Percentiles rank a stretch among this genome's conserved stretches.
phyloP scores from a whole-genome alignment of 768 basidiomycete genomes.

The Suillus plorans region DNA sequence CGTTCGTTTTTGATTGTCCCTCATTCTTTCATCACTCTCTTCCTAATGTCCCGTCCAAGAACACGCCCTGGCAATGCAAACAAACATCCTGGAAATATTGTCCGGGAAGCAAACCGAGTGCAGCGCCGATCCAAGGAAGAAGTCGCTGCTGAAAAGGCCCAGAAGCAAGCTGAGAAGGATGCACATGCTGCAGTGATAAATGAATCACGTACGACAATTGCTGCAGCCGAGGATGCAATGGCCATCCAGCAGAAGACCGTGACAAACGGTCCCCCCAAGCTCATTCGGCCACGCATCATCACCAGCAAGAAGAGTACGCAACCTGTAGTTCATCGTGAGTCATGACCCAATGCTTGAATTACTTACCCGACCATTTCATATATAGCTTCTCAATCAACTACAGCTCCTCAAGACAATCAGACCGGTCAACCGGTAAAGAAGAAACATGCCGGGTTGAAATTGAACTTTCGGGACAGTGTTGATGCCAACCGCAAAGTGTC shows the following conservation, averaged over 20 bases:
- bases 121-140: background rate
- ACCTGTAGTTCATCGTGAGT: background rate
- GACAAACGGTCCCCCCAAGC: background rate
- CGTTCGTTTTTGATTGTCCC: too few relatives aligned
- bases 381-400: background rate
- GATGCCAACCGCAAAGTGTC: background rate
- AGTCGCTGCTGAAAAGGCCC: background rate
- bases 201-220: background rate
- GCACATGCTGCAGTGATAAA: background rate
- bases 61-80: background rate
- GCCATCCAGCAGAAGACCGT: background rate
- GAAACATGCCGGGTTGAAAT: background rate
- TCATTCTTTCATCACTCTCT: too few relatives aligned
- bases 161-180: background rate
- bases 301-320: background rate
- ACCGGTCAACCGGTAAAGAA: background rate
- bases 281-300: background rate
- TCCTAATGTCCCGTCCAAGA: background rate
- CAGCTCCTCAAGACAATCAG: background rate
- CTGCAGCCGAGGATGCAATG: background rate
- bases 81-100: background rate
- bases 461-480: background rate
- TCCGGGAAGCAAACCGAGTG: background rate
- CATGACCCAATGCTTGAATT: background rate
- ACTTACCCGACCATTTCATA: background rate